phyloP scores from a whole-genome alignment of 768 basidiomycete species.

The Rhodotorula taiwanensis region DNA sequence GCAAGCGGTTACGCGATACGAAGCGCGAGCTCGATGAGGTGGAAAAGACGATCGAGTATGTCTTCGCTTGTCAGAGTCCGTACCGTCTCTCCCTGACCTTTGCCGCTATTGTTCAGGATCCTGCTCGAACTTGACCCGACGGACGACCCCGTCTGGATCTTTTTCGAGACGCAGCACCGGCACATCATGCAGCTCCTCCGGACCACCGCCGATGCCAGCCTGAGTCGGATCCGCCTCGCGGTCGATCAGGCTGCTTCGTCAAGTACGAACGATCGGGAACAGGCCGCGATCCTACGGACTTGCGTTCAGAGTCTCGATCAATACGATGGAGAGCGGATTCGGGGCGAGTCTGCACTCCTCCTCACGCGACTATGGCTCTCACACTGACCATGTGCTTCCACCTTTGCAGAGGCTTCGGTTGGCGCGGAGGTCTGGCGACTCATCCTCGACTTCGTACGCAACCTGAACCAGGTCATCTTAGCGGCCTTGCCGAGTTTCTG shows the following conservation, averaged over 20 bases:
- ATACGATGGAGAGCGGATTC: slow-evolving; percentile 17
- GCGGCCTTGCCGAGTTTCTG: slow-evolving; percentile 86
- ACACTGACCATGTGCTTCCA: accelerated
- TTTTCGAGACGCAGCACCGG: slow-evolving; percentile 86
- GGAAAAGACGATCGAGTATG: slow-evolving; percentile 92
- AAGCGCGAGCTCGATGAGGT: slow-evolving; percentile 80
- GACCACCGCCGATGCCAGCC: slow-evolving; percentile 18
- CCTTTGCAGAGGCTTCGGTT: slow-evolving; percentile 53
- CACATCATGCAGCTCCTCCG: slow-evolving; percentile 59
- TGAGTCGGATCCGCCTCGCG: slow-evolving; percentile 21
- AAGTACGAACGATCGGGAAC: slow-evolving; percentile 14
- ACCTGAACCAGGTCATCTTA: slow-evolving; percentile 74
- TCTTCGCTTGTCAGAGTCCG: slow-evolving; percentile 13
- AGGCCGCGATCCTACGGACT: slow-evolving; percentile 23
- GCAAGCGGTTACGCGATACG: slow-evolving; percentile 73
- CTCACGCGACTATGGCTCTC: not conserved
- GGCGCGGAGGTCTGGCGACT: slow-evolving; percentile 77
- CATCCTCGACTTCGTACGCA: slow-evolving; percentile 70
- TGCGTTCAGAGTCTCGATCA: slow-evolving; percentile 22
- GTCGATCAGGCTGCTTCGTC: slow-evolving; percentile 30
- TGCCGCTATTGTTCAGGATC: slow-evolving; percentile 53
- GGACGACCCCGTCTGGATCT: slow-evolving; percentile 92
- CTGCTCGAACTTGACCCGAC: slow-evolving; percentile 74
- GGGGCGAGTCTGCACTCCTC: slow-evolving; percentile 34
- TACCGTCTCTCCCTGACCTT: not conserved